Evolutionary conservation across 2,329 filamentous ascomycete species (phyloP), one percentile per base, ranked within the genome.

Genomic region (Chlorencoelia australis): DNA sequence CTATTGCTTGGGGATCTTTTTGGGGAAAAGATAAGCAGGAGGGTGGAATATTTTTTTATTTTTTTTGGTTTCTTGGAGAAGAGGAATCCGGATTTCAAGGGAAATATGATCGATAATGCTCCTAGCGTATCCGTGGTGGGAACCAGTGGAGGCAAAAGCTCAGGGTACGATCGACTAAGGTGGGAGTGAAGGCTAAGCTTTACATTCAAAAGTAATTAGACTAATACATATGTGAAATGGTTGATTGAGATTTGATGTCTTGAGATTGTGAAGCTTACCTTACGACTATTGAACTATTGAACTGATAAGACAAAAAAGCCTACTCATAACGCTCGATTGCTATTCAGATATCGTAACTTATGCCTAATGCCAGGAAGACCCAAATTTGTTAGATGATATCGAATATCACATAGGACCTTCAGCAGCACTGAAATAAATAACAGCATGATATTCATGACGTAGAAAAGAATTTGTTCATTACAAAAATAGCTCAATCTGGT

Each of bases 81-180:
- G 59, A 61, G 75, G 30, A 63, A 62, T 27, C 66, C 71, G 1
- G 62, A 66, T 5, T 79, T 79, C 48, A 61, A 56, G 25, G 73
- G 66, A 2, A 71, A 65, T n/a, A 64, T 77, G 58, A 64, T 68
- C 26, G 63, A 67, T 20, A 65, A 75, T 55, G 64, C 66, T 3
- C 71, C 75, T 2, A 53, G 51, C 2, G 64, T 61, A 9, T 75
- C 75, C 73, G 3, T 79, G 74, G 75, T 79, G 74, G 73, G 54
- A 65, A 31, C 62, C 65, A 7, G 50, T 74, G 32, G 67, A 75
- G 52, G 64, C 41, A 2, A 45, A 39, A 13, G 33, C 39, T 4
- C 46, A 45, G 4, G 34, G 64, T 18, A 53, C 43, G 26, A 44
- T 40, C 6, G 51, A 50, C 10, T 33, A 40, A 15, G 15, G 24